These are phyloP conservation scores for Cladorrhinum samala DNA, from an alignment of 495 filamentous ascomycete genomes.

Conservation along the genomic window DNA sequence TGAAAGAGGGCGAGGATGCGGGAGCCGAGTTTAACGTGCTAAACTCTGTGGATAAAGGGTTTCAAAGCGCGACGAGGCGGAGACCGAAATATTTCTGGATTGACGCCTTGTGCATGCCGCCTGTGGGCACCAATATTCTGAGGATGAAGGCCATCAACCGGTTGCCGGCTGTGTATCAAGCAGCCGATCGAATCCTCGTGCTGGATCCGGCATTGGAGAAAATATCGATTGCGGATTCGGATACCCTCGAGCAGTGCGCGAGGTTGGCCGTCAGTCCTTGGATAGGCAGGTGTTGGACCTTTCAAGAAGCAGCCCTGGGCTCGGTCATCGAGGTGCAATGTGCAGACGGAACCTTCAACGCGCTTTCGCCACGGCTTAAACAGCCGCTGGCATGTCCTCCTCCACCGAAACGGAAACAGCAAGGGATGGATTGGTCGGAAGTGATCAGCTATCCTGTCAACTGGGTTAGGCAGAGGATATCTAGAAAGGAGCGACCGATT, in stretches of 20 bases:
- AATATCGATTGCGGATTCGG: conserved; percentile 10
- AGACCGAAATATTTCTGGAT: conserved; percentile 20
- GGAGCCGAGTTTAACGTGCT: conserved; percentile 10
- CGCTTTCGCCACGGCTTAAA: conserved; percentile 5
- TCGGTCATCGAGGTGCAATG: conserved; percentile 18
- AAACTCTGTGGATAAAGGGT: conserved; percentile 14
- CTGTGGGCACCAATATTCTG: not conserved
- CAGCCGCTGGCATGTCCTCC: not conserved
- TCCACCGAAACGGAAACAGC: not conserved
- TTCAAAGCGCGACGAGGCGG: conserved; percentile 6
- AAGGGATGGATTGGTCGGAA: conserved; percentile 1
- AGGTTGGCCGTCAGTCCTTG: conserved; percentile 18
- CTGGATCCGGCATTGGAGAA: conserved; percentile 15
- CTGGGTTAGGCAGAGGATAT: not conserved
- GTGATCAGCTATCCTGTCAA: conserved; percentile 2
- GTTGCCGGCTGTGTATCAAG: conserved; percentile 16
- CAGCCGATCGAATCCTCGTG: conserved; percentile 17
- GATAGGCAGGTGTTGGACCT: conserved; percentile 17
- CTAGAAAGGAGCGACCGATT: not conserved
- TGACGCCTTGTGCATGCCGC: conserved; percentile 21
- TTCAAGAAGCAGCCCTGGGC: conserved; percentile 17
- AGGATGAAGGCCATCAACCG: conserved; percentile 20
- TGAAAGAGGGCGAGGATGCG: not conserved
- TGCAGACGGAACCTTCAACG: conserved; percentile 19
- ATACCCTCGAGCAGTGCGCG: conserved; percentile 15